Percentiles rank a stretch among this genome's conserved stretches.
Conservation (phyloP, 495 filamentous ascomycete genomes). For the Daldinia concentrica region DNA sequence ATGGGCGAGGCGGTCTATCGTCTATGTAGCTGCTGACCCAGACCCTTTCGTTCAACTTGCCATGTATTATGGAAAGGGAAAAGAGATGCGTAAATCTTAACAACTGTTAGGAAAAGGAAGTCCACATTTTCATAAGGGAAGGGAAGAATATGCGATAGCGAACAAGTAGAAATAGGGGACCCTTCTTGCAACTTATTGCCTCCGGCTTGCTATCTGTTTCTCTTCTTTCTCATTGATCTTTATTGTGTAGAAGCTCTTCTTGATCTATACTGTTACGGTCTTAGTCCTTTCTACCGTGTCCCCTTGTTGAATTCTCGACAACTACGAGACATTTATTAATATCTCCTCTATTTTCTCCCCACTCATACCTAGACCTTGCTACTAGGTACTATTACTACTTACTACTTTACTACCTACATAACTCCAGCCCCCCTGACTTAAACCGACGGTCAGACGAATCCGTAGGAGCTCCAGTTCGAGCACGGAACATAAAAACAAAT, state of each 20-base stretch:
- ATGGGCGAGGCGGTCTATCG: slow-evolving; percentile 13
- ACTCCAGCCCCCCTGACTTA: background rate
- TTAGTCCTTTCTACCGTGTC: background rate
- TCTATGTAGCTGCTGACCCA: slow-evolving; percentile 1
- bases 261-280: background rate
- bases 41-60: slow-evolving; percentile 3
- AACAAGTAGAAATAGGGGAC: slow-evolving; percentile 30
- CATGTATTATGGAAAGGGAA: slow-evolving; percentile 1
- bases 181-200: background rate
- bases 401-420: slow-evolving; percentile 3
- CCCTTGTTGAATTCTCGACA: slow-evolving; percentile 26
- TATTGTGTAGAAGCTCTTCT: background rate
- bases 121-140: slow-evolving; percentile 35
- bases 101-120: slow-evolving; percentile 28
- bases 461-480: slow-evolving; percentile 15
- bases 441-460: slow-evolving; percentile 35
- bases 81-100: slow-evolving; percentile 29
- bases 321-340: slow-evolving; percentile 22
- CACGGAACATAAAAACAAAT: slow-evolving; percentile 24
- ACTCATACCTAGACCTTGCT: slow-evolving; percentile 13
- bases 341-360: slow-evolving; percentile 21
- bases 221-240: slow-evolving; percentile 8
- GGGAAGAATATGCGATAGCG: slow-evolving; percentile 31
- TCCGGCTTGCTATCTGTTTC: background rate
- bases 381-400: slow-evolving; percentile 6